Conservation (phyloP, 176 grass and related monocot genomes). For the Canna indica region DNA sequence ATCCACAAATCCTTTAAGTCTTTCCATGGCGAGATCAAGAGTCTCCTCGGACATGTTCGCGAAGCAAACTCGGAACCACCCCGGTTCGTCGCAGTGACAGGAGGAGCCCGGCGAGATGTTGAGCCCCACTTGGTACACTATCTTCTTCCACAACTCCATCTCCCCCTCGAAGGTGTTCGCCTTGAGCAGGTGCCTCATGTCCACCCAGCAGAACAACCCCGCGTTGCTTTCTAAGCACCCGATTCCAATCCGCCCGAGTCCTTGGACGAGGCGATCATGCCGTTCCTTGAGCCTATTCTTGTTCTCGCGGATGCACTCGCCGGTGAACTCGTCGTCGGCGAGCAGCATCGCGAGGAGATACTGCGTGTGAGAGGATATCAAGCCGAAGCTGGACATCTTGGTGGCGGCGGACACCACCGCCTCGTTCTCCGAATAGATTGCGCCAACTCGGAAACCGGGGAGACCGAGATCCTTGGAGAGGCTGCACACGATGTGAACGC, state of each 20-base stretch:
- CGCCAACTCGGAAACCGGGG: conserved; percentile 77
- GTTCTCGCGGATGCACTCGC: conserved; percentile 48
- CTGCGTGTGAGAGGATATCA: conserved; percentile 89
- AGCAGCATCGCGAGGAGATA: conserved; percentile 57
- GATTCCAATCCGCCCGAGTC: conserved; percentile 37
- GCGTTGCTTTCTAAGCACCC: conserved; percentile 58
- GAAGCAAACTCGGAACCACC: conserved; percentile 92
- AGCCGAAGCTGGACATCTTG: conserved; percentile 98
- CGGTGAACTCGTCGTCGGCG: conserved; percentile 49
- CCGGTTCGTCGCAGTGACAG: conserved; percentile 80
- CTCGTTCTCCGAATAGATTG: conserved; percentile 68
- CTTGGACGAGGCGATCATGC: conserved; percentile 40
- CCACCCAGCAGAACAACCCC: conserved; percentile 87
- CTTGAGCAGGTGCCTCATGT: conserved; percentile 54
- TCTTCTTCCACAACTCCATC: conserved; percentile 86
- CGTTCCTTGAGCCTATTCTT: conserved; percentile 52
- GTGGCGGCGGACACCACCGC: conserved; percentile 66
- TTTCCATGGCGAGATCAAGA: conserved; percentile 51
- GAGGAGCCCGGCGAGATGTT: conserved; percentile 85
- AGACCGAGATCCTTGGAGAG: conserved; percentile 94
- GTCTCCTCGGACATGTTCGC: conserved; percentile 85
- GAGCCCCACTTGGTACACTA: conserved; percentile 67
- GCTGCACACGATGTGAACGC: conserved; percentile 84
- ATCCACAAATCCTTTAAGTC: conserved; percentile 52
- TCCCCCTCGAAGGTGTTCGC: conserved; percentile 46